Evolutionary conservation across 768 basidiomycete species (phyloP).

Genomic region (Lyophyllum shimeji): DNA sequence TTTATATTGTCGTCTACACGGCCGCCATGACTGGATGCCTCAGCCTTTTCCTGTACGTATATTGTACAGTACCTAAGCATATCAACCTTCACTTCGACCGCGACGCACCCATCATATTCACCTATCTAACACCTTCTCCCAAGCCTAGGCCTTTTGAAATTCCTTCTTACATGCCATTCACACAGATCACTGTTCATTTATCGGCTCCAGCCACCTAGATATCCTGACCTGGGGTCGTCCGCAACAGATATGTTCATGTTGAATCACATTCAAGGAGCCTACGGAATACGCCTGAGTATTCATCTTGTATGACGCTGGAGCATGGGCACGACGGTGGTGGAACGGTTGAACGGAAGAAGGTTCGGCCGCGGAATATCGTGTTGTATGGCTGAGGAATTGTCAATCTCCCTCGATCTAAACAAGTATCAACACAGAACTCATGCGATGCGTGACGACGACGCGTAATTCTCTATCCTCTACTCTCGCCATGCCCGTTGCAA

Average conservation of each 20-base stretch:
- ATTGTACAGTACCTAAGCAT: not conserved
- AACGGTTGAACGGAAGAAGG: no score
- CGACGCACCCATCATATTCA: not conserved
- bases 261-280: not conserved
- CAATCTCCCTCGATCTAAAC: not conserved
- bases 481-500: slow-evolving; percentile 34
- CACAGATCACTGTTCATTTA: not conserved
- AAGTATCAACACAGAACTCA: not conserved
- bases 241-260: not conserved
- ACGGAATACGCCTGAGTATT: no score
- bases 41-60: not conserved
- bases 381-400: not conserved
- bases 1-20: not conserved
- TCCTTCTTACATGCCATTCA: not conserved
- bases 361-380: no score
- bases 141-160: not conserved
- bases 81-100: not conserved
- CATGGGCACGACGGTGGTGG: no score
- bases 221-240: not conserved
- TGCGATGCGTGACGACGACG: slow-evolving; percentile 26
- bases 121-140: not conserved
- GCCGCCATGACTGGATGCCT: not conserved
- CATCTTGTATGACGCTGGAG: no score
- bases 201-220: not conserved
- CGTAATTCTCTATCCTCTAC: slow-evolving; percentile 20